Evolutionary conservation across 1,284 basidiomycete species (phyloP).

Genomic region (Pterula multifida): DNA sequence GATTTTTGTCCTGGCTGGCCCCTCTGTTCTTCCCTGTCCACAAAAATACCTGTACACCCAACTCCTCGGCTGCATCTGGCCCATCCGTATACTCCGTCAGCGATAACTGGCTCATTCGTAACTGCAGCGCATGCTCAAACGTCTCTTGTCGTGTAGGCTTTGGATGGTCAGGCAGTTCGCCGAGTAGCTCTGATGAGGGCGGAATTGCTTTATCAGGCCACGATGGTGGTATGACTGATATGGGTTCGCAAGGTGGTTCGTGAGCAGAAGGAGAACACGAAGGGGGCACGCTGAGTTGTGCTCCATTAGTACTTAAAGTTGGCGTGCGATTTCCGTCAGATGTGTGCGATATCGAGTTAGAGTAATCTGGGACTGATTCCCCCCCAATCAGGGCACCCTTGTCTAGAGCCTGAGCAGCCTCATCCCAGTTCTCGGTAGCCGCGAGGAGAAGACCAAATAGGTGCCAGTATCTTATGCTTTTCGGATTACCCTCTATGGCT

Average conservation of each 20-base stretch:
- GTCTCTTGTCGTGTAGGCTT: conserved; percentile 42
- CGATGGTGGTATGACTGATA: not conserved
- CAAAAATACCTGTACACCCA: conserved; percentile 79
- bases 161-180: conserved; percentile 42
- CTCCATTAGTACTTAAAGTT: not conserved
- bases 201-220: not conserved
- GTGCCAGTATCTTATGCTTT: conserved; percentile 82
- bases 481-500: conserved; percentile 68
- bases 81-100: conserved; percentile 82
- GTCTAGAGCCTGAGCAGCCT: conserved; percentile 71
- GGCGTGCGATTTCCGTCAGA: not conserved
- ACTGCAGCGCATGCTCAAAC: conserved; percentile 73
- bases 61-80: conserved; percentile 70
- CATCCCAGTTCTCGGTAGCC: conserved; percentile 72
- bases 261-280: not conserved
- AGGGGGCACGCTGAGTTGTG: not conserved
- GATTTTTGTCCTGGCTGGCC: conserved; percentile 3
- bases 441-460: conserved; percentile 77
- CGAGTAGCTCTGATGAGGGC: conserved; percentile 24
- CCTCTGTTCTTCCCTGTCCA: conserved; percentile 66
- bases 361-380: conserved; percentile 17
- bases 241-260: not conserved
- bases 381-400: conserved; percentile 45
- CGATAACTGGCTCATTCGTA: conserved; percentile 81
- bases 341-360: not conserved